Conservation (phyloP, 305 asterid genomes). For the Galium porrigens region DNA sequence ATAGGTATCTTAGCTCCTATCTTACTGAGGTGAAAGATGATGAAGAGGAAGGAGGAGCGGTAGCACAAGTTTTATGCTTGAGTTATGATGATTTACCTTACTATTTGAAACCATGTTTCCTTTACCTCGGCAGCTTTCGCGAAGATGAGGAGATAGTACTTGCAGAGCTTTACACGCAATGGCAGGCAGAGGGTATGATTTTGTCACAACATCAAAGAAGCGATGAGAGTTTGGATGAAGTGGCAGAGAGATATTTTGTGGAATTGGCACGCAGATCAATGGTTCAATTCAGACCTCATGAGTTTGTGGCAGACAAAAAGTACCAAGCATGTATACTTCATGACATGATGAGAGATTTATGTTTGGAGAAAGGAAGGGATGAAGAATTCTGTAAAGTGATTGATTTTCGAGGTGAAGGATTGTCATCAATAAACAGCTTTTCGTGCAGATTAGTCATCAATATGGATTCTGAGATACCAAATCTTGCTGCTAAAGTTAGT, state of each 20-base stretch:
- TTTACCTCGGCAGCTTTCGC: too few relatives aligned
- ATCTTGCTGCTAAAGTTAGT: neutral
- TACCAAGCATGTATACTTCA: slow-evolving; percentile 36
- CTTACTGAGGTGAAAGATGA: slow-evolving; percentile 14
- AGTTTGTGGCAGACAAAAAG: slow-evolving; percentile 22
- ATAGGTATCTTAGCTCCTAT: slow-evolving; percentile 25
- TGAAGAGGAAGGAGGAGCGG: neutral
- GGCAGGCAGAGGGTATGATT: slow-evolving; percentile 38
- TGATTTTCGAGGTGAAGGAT: slow-evolving; percentile 20
- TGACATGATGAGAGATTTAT: slow-evolving; percentile 42
- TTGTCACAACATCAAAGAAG: slow-evolving; percentile 17
- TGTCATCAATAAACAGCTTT: slow-evolving; percentile 2
- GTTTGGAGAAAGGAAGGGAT: slow-evolving; percentile 35
- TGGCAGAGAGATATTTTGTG: slow-evolving; percentile 30
- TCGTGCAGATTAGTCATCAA: neutral
- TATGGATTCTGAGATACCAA: neutral
- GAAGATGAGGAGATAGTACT: too few relatives aligned
- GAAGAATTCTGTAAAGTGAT: slow-evolving; percentile 30
- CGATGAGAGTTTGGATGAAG: slow-evolving; percentile 29
- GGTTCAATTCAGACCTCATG: slow-evolving; percentile 36
- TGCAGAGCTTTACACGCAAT: too few relatives aligned
- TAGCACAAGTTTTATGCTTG: slow-evolving; percentile 17
- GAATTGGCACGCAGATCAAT: slow-evolving; percentile 42
- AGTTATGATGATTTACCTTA: too few relatives aligned
- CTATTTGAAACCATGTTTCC: too few relatives aligned